Evolutionary conservation across 495 filamentous ascomycete genomes (phyloP).

Genomic region (Jackrogersella multiformis): DNA sequence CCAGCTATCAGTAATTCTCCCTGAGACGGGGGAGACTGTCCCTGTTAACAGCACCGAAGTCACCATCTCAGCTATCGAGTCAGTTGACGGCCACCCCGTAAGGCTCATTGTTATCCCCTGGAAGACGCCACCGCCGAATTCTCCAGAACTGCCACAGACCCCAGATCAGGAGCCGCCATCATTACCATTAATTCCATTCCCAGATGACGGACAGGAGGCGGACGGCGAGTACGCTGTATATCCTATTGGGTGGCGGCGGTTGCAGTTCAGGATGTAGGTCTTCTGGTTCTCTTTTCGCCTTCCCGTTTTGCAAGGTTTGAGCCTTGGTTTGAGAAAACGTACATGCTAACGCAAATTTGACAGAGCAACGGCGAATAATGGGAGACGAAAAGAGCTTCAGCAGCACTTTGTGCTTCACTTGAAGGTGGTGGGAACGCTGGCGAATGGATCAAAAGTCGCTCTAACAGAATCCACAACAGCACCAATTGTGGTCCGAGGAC

Average conservation of each 20-base stretch:
- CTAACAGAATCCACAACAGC: slow-evolving; percentile 77
- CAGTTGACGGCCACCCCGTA: slow-evolving; percentile 86
- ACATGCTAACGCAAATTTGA: slow-evolving; percentile 31
- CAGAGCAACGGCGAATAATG: slow-evolving; percentile 72
- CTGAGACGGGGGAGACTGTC: slow-evolving; percentile 82
- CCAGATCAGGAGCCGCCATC: slow-evolving; percentile 66
- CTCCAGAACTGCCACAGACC: slow-evolving; percentile 63
- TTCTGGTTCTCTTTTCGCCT: not conserved
- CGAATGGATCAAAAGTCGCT: slow-evolving; percentile 72
- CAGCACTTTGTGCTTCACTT: slow-evolving; percentile 83
- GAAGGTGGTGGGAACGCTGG: slow-evolving; percentile 75
- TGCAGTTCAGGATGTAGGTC: slow-evolving; percentile 85
- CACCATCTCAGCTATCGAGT: slow-evolving; percentile 87
- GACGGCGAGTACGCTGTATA: slow-evolving; percentile 82
- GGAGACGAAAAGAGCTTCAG: slow-evolving; percentile 79
- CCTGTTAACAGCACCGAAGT: slow-evolving; percentile 84
- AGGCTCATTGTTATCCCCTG: slow-evolving; percentile 94
- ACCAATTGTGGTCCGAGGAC: slow-evolving; percentile 79
- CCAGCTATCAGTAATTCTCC: slow-evolving; percentile 75
- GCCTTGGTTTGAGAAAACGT: not conserved
- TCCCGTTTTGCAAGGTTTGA: not conserved
- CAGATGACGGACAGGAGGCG: slow-evolving; percentile 71
- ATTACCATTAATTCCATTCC: slow-evolving; percentile 78
- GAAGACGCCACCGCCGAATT: slow-evolving; percentile 88
- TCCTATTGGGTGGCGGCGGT: slow-evolving; percentile 86